phyloP scores from a whole-genome alignment of 331 rosid species.

The Cydonia oblonga region DNA sequence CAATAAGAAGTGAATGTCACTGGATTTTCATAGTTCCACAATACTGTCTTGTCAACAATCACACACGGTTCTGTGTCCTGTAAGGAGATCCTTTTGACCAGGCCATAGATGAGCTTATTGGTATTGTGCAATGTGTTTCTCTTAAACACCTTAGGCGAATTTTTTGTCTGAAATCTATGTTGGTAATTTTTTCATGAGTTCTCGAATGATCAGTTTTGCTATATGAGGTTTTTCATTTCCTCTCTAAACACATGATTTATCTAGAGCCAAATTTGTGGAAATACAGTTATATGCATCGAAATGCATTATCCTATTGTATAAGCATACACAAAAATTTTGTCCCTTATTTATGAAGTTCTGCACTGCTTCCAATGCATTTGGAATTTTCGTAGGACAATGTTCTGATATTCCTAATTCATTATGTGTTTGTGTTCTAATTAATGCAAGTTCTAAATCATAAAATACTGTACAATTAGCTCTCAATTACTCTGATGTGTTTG shows the following conservation, averaged over 20 bases:
- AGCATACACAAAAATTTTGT: not conserved
- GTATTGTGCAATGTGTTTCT: too few species aligned
- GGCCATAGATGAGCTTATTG: too few species aligned
- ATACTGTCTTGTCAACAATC: not conserved
- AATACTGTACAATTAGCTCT: not conserved
- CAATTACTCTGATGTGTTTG: not conserved
- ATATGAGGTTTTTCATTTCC: too few species aligned
- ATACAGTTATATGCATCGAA: not conserved
- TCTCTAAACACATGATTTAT: too few species aligned
- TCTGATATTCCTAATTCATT: not conserved
- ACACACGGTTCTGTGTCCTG: not conserved
- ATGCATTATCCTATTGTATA: not conserved
- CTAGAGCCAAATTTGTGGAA: not conserved
- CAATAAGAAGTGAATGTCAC: not conserved
- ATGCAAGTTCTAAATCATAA: not conserved
- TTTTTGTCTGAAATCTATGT: too few species aligned
- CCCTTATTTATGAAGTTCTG: not conserved
- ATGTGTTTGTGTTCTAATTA: not conserved
- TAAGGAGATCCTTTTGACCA: not conserved
- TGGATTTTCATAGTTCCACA: not conserved
- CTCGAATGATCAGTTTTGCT: too few species aligned
- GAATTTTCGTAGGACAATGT: not conserved
- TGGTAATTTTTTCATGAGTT: too few species aligned
- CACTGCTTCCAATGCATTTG: not conserved
- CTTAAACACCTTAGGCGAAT: too few species aligned